phyloP scores from a whole-genome alignment of 192 early-diverging fungal genomes.

The Radiomyces spectabilis region DNA sequence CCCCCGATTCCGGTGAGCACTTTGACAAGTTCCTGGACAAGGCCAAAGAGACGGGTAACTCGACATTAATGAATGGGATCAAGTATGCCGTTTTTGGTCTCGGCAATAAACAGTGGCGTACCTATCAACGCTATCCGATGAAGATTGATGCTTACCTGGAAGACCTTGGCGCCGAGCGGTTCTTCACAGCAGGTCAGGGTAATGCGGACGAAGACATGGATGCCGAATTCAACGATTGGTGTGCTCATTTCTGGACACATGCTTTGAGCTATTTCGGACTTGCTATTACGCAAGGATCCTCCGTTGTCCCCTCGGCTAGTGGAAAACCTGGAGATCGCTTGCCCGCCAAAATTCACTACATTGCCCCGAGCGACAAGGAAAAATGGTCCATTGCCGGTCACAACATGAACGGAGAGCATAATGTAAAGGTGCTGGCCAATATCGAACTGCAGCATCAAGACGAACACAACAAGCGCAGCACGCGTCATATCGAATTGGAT shows the following conservation, averaged over 20 bases:
- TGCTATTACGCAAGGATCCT: neutral
- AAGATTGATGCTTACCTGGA: slow-evolving; percentile 33
- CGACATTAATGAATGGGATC: slow-evolving; percentile 27
- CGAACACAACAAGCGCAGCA: slow-evolving; percentile 27
- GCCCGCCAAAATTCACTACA: neutral
- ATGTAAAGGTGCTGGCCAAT: slow-evolving; percentile 17
- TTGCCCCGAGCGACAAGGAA: slow-evolving; percentile 3
- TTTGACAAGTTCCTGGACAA: slow-evolving; percentile 30
- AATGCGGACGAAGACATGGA: slow-evolving; percentile 41
- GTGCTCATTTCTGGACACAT: slow-evolving; percentile 22
- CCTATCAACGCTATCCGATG: slow-evolving; percentile 47
- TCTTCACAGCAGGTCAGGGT: slow-evolving; percentile 33
- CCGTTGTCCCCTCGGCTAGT: slow-evolving; percentile 8
- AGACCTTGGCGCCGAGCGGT: slow-evolving; percentile 34
- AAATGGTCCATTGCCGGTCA: slow-evolving; percentile 11
- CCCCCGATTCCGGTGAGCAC: slow-evolving; percentile 42
- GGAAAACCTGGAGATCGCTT: neutral
- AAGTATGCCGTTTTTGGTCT: slow-evolving; percentile 48
- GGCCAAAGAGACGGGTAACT: slow-evolving; percentile 4
- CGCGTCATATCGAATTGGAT: slow-evolving; percentile 30
- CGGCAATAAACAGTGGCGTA: slow-evolving; percentile 52
- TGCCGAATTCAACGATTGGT: slow-evolving; percentile 17
- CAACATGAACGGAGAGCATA: too few relatives aligned
- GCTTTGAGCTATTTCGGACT: slow-evolving; percentile 9
- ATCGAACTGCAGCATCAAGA: slow-evolving; percentile 31